Evolutionary conservation across 306 rosid species (phyloP), one percentile per base, ranked within the genome.

Genomic region (Neltuma alba): DNA sequence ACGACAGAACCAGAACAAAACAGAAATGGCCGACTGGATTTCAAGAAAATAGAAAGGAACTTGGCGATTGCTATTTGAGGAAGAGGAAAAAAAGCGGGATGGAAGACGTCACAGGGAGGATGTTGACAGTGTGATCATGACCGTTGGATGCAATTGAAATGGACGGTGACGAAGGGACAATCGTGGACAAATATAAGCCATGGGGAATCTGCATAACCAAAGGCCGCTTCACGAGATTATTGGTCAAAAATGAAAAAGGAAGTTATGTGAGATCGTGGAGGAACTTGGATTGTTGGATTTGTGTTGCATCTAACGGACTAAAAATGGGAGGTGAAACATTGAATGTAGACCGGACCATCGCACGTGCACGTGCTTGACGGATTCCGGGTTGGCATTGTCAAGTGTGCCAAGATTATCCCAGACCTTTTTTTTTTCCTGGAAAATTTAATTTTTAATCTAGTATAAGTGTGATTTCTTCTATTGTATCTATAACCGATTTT

Each of bases 161-260:
- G 85, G 67, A 83, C 79, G 88, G 89, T 1, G 9, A 0, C 5
- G 2, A 60, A 48, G 12, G 12, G 16, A 40, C 20, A 48, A 78
- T 15, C 97, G 97, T 92, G 97, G 96, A 85, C 44, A n/a, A 42
- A 75, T 37, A 20, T 74, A 54, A 85, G 83, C 97, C 96, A 85
- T 84, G 85, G 78, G 70, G 80, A 78, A 69, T 71, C n/a, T 61
- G 70, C 0, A 54, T 60, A 63, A 94, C 88, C 98, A 91, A 94
- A 89, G 93, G 94, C 70, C 72, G 60, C 8, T 67, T 23, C 63
- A 23, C 16, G 63, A 57, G 33, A 57, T 57, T 57, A 57, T 11
- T 57, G 63, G 63, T 12, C 63, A 57, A 57, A 57, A 57, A 57
- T 25, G 11, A 10, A 11, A 57, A n/a, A 0, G 63, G 16, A 16